Base-by-base conservation (phyloP, 2,329 filamentous ascomycete genomes). In the Chrysosporium keratinophilum region DNA sequence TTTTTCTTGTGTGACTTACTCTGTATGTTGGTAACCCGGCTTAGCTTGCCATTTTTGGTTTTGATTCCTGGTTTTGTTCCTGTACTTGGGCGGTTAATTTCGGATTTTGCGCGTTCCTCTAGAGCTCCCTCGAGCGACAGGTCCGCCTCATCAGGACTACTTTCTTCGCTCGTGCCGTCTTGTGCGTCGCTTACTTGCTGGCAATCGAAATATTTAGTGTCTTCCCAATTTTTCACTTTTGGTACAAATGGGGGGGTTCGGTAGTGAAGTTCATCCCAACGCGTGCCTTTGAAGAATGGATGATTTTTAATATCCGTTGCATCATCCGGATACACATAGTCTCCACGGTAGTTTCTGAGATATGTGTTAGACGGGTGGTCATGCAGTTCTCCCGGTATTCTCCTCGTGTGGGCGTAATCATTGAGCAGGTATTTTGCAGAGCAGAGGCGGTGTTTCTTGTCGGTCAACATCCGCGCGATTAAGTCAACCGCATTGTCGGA, bases 201-300 rank as follows among this genome's bases (percentile, higher is more conserved):
- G 48, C 89, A 84, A 55, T 95, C 87, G 64, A 97, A 97, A 66
- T 95, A 97, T 62, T 85, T 87, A 0, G 89, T 93, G 64, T 90
- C 86, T 50, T 86, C 83, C 58, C 77, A 73, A 31, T 75, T 74
- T 39, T 75, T 75, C 20, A 96, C 82, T 9, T 81, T 77, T 0
- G 91, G 91, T 0, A 94, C 74, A 62, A 94, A 91, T 0, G 90
- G 90, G 0, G 91, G 90, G 7, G 74, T 74, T 53, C 81, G 78
- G 34, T 78, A 70, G 63, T 93, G 85, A 14, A 95, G 69, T 0
- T 78, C 79, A 12, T 85, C 80, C 93, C 88, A 97, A 0, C 81
- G 78, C 14, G 94, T 80, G 48, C 82, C 81, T 54, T 77, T 78
- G 72, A 97, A 97, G 78, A 91, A 97, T 10, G 81, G 80, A 69